Evolutionary conservation across 2,329 filamentous ascomycete genomes (phyloP).

Genomic region (Ceratocystis cacaofunesta): DNA sequence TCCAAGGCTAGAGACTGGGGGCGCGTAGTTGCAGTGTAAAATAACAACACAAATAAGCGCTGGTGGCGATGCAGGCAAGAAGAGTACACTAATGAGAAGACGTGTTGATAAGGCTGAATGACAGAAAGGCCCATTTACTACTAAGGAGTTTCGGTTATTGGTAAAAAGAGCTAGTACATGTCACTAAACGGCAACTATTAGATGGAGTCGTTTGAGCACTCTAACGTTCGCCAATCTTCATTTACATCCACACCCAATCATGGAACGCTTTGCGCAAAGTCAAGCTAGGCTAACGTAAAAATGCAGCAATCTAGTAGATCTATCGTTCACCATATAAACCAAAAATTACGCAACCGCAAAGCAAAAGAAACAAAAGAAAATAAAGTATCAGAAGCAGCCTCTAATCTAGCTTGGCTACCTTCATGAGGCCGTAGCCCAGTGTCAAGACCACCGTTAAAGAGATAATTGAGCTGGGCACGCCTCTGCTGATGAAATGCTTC

Average conservation of each 20-base stretch:
- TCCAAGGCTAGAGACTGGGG: no score
- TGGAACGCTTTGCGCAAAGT: neutral
- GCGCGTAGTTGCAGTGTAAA: neutral
- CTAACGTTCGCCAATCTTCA: neutral
- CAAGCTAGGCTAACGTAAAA: neutral
- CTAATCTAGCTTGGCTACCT: conserved; percentile 48
- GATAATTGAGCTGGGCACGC: conserved; percentile 72
- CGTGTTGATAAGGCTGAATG: neutral
- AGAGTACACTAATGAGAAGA: neutral
- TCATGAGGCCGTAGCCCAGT: conserved; percentile 82
- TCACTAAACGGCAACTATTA: neutral
- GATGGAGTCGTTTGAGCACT: neutral
- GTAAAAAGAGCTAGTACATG: neutral
- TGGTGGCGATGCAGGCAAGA: neutral
- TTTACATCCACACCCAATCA: neutral
- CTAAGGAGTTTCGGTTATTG: neutral
- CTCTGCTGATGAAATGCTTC: conserved; percentile 87
- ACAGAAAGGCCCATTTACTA: neutral
- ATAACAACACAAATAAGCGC: neutral
- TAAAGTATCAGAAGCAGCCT: conserved; percentile 10
- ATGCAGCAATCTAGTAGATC: neutral
- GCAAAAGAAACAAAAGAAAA: neutral
- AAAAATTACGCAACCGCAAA: neutral
- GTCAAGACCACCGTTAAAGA: conserved; percentile 72
- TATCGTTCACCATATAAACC: neutral